Base-by-base conservation (phyloP, 2,329 filamentous ascomycete genomes). In the Calonectria fujianensis region DNA sequence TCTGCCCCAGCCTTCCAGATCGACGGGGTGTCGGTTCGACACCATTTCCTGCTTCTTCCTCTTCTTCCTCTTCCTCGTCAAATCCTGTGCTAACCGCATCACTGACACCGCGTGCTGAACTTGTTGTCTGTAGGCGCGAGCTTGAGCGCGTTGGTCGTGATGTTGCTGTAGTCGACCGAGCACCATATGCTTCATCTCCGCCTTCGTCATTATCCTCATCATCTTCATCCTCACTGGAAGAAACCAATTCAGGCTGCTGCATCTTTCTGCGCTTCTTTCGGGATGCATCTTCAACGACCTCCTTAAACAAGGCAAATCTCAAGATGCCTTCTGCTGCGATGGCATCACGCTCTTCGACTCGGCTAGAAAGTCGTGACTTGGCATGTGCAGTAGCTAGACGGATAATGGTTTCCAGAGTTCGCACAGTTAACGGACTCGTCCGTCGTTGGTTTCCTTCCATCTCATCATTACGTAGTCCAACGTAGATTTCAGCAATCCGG, bases 351-450 rank as follows among this genome's bases (percentile, higher is more conserved):
- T 98, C 94, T 78, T 98, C 96, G 3, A 99, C 95, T 51, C 95
- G 90, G 82, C 92, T 96, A 1, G 96, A 98, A 9, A 99, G 89
- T 37, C 97, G 92, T 9, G 96, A 92, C 86, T 98, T 99, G 75
- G 97, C 97, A 80, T 99, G 97, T 1, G 97, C 97, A 0, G 96
- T 98, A 7, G 97, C 95, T 24, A 99, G 90, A 92, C 97, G 97
- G 83, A 99, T 98, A n/a, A 99, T 90, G 0, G 97, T 99, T 86
- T 99, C 97, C 20, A 99, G 89, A 2, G 96, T 98, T 93, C 97
- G 95, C 9, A 98, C 96, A 13, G 97, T 99, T 89, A 99, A 95
- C 6, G 97, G 97, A 52, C 94, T 96, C 0, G 97, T 99, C 80
- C 96, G 94, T 80, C 97, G 93, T 85, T 98, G 95, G 82, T 98